Percentiles rank a stretch among this genome's conserved stretches.
phyloP scores from a whole-genome alignment of 2,329 filamentous ascomycete species.

The Xylariaceae sp. region DNA sequence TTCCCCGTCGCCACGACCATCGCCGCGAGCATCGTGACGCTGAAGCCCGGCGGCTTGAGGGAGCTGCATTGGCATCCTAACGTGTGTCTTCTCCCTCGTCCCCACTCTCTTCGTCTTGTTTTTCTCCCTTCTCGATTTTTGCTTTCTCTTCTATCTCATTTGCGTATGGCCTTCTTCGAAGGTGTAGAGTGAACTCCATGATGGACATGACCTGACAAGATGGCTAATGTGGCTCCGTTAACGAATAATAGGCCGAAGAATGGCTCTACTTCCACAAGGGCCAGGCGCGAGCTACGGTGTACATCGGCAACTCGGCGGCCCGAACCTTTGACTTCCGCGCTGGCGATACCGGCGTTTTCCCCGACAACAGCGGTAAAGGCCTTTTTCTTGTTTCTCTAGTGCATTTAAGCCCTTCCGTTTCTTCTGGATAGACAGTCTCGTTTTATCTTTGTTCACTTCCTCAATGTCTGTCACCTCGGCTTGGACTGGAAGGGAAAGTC shows the following conservation, averaged over 20 bases:
- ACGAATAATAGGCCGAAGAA: constrained; percentile 51
- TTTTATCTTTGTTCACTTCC: no score
- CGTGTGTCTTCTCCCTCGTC: constrained; percentile 34
- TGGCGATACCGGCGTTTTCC: constrained; percentile 64
- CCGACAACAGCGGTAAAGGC: constrained; percentile 53
- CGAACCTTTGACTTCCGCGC: constrained; percentile 62
- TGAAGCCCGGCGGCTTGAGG: constrained; percentile 57
- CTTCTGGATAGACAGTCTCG: no score
- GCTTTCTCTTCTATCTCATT: no score
- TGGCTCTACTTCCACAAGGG: constrained; percentile 68
- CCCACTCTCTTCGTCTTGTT: no score
- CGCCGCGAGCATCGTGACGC: constrained; percentile 57
- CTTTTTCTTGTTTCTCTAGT: background rate
- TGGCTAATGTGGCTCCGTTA: constrained; percentile 7
- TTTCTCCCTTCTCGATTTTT: no score
- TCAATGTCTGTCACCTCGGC: no score
- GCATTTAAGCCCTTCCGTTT: background rate
- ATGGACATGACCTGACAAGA: no score
- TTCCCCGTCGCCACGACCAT: constrained; percentile 63
- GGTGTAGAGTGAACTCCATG: no score
- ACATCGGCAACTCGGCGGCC: constrained; percentile 54
- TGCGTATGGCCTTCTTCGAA: no score
- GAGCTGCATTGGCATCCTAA: constrained; percentile 69
- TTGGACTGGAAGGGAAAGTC: no score
- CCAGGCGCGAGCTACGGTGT: constrained; percentile 56